Evolutionary conservation across 345 rosid species (phyloP).

Genomic region (Arabidopsis suecica): DNA sequence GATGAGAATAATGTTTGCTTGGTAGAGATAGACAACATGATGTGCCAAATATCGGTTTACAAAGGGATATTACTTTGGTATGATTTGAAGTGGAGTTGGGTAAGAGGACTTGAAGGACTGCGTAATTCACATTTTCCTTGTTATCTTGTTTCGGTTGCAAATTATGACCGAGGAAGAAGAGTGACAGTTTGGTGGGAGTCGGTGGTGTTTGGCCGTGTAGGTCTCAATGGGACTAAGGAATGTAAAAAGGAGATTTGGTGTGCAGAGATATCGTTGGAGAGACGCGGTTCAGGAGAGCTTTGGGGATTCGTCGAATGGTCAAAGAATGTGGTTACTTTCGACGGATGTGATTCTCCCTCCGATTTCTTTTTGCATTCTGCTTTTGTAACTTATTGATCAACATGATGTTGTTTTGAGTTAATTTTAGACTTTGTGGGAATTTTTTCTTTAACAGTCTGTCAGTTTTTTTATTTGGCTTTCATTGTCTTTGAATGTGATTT

Average conservation of each 20-base stretch:
- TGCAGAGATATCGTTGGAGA: background rate
- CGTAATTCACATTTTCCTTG: background rate
- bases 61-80: background rate
- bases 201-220: background rate
- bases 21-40: background rate
- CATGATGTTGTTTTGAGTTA: too few species aligned
- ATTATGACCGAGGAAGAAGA: background rate
- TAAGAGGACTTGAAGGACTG: background rate
- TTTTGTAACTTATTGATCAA: too few species aligned
- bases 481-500: too few species aligned
- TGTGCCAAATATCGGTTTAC: background rate
- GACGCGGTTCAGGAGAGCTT: too few species aligned
- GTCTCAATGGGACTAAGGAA: too few species aligned
- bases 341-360: background rate
- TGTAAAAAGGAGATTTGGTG: background rate
- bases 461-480: too few species aligned
- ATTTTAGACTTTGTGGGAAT: too few species aligned
- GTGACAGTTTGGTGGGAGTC: background rate
- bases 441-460: too few species aligned
- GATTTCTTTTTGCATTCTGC: background rate
- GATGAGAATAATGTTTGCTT: background rate
- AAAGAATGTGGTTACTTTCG: too few species aligned
- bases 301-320: too few species aligned
- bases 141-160: background rate
- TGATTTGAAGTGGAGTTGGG: background rate